A percentile compares a stretch with the other conserved stretches of the same genome.
Evolutionary conservation across 148 eudicot genomes (phyloP).

Genomic region (Fagopyrum esculentum): DNA sequence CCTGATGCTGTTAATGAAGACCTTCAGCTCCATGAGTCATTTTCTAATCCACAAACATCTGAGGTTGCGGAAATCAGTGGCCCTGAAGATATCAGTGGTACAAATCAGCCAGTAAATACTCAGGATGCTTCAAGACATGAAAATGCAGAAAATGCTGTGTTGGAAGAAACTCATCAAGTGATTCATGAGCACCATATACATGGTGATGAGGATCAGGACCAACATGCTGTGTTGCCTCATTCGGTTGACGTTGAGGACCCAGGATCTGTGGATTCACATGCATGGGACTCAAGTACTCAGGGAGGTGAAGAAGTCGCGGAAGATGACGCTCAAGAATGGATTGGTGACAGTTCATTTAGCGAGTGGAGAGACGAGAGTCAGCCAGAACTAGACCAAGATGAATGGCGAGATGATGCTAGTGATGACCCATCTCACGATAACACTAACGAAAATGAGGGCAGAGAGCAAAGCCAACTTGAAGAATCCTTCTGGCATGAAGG

Average conservation of each 20-base stretch:
- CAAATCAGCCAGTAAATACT: neutral
- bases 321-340: slow-evolving; percentile 26
- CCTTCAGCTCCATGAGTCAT: slow-evolving; percentile 15
- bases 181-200: slow-evolving; percentile 15
- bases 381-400: slow-evolving; percentile 18
- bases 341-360: neutral
- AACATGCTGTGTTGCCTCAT: slow-evolving; percentile 15
- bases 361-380: slow-evolving; percentile 1
- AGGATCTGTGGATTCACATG: slow-evolving; percentile 22
- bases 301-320: slow-evolving; percentile 27
- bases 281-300: slow-evolving; percentile 22
- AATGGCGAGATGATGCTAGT: slow-evolving; percentile 33
- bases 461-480: slow-evolving; percentile 31
- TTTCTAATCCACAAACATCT: slow-evolving; percentile 13
- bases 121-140: neutral
- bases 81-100: slow-evolving; percentile 4
- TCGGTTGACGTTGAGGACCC: slow-evolving; percentile 19
- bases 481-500: slow-evolving; percentile 44
- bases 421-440: slow-evolving; percentile 25
- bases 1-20: slow-evolving; percentile 28
- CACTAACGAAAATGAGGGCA: slow-evolving; percentile 28
- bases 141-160: neutral
- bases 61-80: neutral
- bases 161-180: slow-evolving; percentile 8
- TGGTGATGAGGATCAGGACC: slow-evolving; percentile 25